Evolutionary conservation across 805 yeast genomes (phyloP).

Genomic region (Schizosaccharomyces octosporus): DNA sequence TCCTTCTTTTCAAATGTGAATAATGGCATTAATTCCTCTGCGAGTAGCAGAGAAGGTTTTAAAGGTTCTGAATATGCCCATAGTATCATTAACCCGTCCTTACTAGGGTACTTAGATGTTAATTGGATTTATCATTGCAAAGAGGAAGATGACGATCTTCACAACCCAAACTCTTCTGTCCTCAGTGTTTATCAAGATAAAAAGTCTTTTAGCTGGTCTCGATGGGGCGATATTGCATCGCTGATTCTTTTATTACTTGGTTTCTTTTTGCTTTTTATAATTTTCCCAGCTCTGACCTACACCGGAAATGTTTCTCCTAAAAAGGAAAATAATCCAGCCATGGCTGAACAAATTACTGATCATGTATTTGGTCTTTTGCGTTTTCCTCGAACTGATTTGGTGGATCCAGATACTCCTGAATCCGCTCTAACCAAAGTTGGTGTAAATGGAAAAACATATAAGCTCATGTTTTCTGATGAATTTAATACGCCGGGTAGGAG

Average conservation of each 20-base stretch:
- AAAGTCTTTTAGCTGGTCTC: not conserved
- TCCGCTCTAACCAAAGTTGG: slow-evolving; percentile 27
- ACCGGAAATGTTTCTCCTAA: slow-evolving; percentile 23
- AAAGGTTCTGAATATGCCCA: not conserved
- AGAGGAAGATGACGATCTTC: not conserved
- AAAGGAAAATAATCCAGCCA: slow-evolving; percentile 11
- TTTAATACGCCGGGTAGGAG: slow-evolving; percentile 76
- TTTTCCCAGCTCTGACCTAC: slow-evolving; percentile 65
- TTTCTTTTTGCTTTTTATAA: slow-evolving; percentile 40
- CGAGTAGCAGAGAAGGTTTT: not conserved
- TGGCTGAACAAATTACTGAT: slow-evolving; percentile 16
- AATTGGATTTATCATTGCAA: not conserved
- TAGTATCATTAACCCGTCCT: not conserved
- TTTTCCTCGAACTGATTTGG: slow-evolving; percentile 33
- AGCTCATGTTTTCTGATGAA: slow-evolving; percentile 70
- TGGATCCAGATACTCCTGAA: slow-evolving; percentile 52
- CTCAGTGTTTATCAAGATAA: not conserved
- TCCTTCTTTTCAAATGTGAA: not conserved
- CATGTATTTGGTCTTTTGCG: slow-evolving; percentile 31
- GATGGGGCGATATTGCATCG: not conserved
- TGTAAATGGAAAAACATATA: slow-evolving; percentile 41
- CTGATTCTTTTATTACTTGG: slow-evolving; percentile 19
- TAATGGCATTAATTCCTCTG: not conserved
- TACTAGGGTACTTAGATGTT: not conserved
- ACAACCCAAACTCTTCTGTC: not conserved